Base-by-base conservation (phyloP, 2,329 filamentous ascomycete genomes). In the Fusarium heterosporum region DNA sequence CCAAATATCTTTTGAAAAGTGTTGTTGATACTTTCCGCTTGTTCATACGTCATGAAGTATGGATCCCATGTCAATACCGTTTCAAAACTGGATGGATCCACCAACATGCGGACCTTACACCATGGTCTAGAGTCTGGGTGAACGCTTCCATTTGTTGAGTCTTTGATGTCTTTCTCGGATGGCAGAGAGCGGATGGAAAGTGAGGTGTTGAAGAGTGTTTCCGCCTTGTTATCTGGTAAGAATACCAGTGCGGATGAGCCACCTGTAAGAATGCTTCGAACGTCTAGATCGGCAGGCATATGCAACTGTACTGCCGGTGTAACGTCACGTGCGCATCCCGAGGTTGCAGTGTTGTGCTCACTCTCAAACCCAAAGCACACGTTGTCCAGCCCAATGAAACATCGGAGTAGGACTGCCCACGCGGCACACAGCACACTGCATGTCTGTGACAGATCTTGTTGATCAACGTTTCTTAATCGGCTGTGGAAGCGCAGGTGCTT, bases 1-100 rank as follows among this genome's bases (percentile, higher is more conserved):
- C 77, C 72, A 34, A 87, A 76, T 3, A 85, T 80, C 55, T 81
- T 80, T 26, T 82, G 80, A 48, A 86, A 85, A 0, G 83, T 83
- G 63, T 78, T 79, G 12, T 80, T 80, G 8, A 88, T 72, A 45
- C 80, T 82, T n/a, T 74, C 71, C 0, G 81, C 80, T 54, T 84
- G 82, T 2, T 74, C 66, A 8, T 77, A 69, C 3, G 77, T 76
- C 29, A 83, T 81, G 51, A 80, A 78, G 6, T 77, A 74, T 48
- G 76, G 74, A 25, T 82, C 61, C 34, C 78, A 78, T 22, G 74
- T 75, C 8, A 80, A 66, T 25, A 62, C 11, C 2, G 58, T 72
- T 1, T 64, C 22, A 10, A 72, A 39, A 0, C 57, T 72, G 4
- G 3, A 17, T 11, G 68, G 68, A 28, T 72, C 70, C 7, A 72